Percentiles rank a stretch among this genome's conserved stretches.
These are phyloP conservation scores for Guillardia theta DNA, from an alignment of 78 protist species.

Conservation along the genomic window DNA sequence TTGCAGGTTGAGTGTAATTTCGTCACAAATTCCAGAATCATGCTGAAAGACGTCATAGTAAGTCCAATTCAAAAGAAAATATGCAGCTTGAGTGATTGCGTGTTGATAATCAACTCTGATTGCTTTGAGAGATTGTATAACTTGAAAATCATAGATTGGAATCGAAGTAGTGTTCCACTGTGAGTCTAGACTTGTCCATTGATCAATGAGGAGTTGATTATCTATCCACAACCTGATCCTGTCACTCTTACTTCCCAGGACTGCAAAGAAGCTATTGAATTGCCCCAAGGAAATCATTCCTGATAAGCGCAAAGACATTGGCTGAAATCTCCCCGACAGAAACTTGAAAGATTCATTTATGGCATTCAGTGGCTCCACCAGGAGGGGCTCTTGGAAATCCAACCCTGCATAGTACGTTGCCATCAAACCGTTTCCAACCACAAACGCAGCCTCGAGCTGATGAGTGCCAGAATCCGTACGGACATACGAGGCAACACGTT, in stretches of 20 bases:
- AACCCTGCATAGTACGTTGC: not conserved
- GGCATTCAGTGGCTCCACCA: not conserved
- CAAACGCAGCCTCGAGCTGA: not conserved
- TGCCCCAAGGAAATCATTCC: not conserved
- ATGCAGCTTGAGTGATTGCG: not conserved
- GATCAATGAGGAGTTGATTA: not conserved
- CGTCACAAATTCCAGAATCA: not conserved
- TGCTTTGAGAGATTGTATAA: no score
- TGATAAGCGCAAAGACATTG: not conserved
- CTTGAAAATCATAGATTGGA: not conserved
- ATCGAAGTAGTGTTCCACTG: not conserved
- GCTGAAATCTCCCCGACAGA: not conserved
- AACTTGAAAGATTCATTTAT: not conserved
- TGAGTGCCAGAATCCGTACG: not conserved
- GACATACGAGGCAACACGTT: not conserved
- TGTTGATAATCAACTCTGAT: no score
- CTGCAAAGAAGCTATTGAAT: not conserved
- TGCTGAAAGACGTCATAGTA: not conserved
- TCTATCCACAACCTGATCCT: not conserved
- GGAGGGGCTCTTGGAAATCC: not conserved
- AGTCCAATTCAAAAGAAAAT: not conserved
- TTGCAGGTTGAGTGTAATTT: not conserved
- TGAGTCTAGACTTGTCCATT: not conserved
- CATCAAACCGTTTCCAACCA: not conserved
- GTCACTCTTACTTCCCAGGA: not conserved